Evolutionary conservation across 352 stramenopile species (phyloP), one percentile per base, ranked within the genome.

Genomic region (Thraustotheca clavata): DNA sequence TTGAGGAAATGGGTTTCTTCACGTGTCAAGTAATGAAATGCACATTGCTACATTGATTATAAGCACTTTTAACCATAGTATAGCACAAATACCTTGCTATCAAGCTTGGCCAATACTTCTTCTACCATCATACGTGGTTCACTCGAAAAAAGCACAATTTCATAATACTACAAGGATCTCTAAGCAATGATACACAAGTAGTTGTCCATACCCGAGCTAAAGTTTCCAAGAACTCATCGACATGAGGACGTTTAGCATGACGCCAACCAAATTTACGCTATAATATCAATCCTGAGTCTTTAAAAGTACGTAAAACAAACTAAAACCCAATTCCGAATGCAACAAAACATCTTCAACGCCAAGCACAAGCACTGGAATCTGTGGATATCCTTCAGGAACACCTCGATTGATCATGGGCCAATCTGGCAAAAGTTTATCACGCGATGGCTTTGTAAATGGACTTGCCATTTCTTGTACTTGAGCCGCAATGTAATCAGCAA

Each of bases 281-380:
- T n/a, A 33, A 52, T 1, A 60, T 24, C 26, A n/a, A n/a, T n/a
- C n/a, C n/a, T n/a, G n/a, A n/a, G n/a, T n/a, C n/a, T n/a, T n/a
- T n/a, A n/a, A n/a, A n/a, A n/a, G n/a, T 18, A 49, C 46, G 27
- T 14, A 26, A 2, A 27, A 62, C 12, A 55, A 36, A 36, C 85
- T 67, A 89, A 94, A 83, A 69, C 77, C 90, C 85, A 83, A 94
- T 61, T 94, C 85, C 9, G 85, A 94, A 59, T 94, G 85, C 70
- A 94, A 79, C 20, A 94, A 73, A 22, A 84, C 91, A 63, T 94
- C 85, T 74, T 94, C 85, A 1, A 94, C 71, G 12, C 89, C 85
- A n/a, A 94, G 62, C 26, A 94, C 82, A 9, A 94, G 74, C 69
- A 91, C 83, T 0, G 85, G 85, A 20, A 91, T 79, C 8, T 80